Conservation (phyloP, 1,284 basidiomycete genomes). For the Ceratorhiza oryzae-sativae region DNA sequence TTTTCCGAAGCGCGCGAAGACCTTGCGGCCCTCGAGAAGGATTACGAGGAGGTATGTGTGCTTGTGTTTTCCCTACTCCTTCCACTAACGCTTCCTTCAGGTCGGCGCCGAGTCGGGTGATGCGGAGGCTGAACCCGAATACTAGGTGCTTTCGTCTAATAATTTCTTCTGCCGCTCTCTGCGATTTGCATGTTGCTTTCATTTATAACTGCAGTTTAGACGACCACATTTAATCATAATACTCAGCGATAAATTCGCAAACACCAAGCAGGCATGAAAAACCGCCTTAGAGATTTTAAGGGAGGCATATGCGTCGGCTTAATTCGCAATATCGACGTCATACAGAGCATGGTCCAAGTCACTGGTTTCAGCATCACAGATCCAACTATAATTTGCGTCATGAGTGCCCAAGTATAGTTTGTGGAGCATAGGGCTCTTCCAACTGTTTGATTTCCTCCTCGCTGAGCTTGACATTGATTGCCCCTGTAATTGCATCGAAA, state of each 20-base stretch:
- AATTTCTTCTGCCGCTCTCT: neutral
- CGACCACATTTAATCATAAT: neutral
- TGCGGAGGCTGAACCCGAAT: constrained; percentile 44
- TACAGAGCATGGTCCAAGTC: too few relatives aligned
- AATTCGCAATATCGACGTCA: too few relatives aligned
- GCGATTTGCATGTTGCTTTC: constrained; percentile 14
- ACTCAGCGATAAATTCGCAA: neutral
- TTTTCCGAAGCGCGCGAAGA: constrained; percentile 98
- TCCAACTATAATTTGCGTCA: constrained; percentile 11
- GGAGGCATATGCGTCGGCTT: neutral
- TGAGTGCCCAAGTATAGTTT: constrained; percentile 46
- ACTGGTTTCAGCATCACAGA: too few relatives aligned
- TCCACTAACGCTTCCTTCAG: constrained; percentile 22
- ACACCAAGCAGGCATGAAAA: neutral
- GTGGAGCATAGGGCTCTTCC: constrained; percentile 50
- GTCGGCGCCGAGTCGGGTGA: constrained; percentile 46
- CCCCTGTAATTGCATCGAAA: constrained; percentile 5
- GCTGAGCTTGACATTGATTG: constrained; percentile 47
- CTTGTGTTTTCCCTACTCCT: neutral
- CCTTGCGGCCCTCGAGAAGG: constrained; percentile 95
- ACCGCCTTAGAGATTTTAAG: too few relatives aligned
- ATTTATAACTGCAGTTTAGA: neutral
- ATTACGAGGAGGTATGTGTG: constrained; percentile 85
- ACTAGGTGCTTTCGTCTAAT: constrained; percentile 38
- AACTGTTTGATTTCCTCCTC: constrained; percentile 52